Percentiles rank a stretch among this genome's conserved stretches.
These are phyloP conservation scores for Solanum piurae DNA, from an alignment of 257 asterid genomes.

Conservation along the genomic window DNA sequence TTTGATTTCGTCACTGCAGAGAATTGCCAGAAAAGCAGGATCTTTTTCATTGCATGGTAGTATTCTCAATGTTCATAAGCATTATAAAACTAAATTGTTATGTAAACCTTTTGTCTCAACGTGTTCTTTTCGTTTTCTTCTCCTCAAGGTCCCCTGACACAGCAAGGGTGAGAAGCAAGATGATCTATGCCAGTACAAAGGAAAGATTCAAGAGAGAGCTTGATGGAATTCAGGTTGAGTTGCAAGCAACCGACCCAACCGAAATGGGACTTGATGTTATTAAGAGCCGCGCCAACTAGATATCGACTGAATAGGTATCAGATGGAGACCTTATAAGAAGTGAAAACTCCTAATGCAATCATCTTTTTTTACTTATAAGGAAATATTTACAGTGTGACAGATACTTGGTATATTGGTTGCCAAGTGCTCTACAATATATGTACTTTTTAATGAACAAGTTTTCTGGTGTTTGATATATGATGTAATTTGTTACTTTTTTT, in stretches of 20 bases:
- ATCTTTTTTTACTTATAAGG: slow-evolving; percentile 11
- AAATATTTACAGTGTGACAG: slow-evolving; percentile 24
- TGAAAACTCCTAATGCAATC: slow-evolving; percentile 10
- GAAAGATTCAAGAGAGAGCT: slow-evolving; percentile 50
- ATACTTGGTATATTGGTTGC: slow-evolving; percentile 27
- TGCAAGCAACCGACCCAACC: slow-evolving; percentile 66
- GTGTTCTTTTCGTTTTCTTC: neutral
- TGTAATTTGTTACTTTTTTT: slow-evolving; percentile 12
- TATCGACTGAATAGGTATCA: neutral
- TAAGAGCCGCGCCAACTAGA: slow-evolving; percentile 44
- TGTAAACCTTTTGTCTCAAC: neutral
- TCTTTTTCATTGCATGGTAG: slow-evolving; percentile 57
- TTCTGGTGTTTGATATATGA: slow-evolving; percentile 16
- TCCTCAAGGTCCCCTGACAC: slow-evolving; percentile 51
- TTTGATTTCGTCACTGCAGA: slow-evolving; percentile 52
- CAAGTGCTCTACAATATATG: slow-evolving; percentile 15
- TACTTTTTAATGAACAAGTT: slow-evolving; percentile 8
- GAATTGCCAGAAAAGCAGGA: slow-evolving; percentile 54
- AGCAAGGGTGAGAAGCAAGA: slow-evolving; percentile 51
- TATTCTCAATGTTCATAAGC: neutral
- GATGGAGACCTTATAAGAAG: slow-evolving; percentile 4
- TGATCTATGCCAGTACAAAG: slow-evolving; percentile 53
- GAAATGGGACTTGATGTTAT: slow-evolving; percentile 66
- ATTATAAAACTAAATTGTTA: neutral
- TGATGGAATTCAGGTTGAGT: slow-evolving; percentile 48